phyloP scores from a whole-genome alignment of 352 stramenopile species.

The Plasmopara halstedii region DNA sequence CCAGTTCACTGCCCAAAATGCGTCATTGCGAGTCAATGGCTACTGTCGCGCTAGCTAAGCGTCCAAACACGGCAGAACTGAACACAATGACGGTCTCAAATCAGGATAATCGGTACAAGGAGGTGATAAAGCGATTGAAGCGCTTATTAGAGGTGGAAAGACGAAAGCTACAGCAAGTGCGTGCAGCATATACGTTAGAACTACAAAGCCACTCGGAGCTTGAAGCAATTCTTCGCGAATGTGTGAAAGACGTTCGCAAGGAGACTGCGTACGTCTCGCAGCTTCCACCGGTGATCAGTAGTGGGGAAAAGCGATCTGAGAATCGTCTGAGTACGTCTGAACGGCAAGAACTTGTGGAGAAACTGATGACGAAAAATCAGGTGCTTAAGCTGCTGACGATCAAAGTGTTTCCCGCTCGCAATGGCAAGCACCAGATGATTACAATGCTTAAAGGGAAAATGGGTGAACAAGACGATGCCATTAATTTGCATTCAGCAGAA shows the following conservation, averaged over 20 bases:
- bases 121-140: constrained; percentile 90
- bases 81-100: constrained; percentile 16
- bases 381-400: constrained; percentile 71
- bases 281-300: constrained; percentile 13
- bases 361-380: constrained; percentile 74
- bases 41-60: constrained; percentile 10
- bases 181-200: constrained; percentile 58
- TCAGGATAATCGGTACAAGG: constrained; percentile 83
- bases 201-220: constrained; percentile 76
- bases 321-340: constrained; percentile 35
- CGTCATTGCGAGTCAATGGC: constrained; percentile 15
- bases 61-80: constrained; percentile 18
- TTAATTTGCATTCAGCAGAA: constrained; percentile 31
- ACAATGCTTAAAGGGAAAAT: constrained; percentile 37
- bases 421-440: constrained; percentile 22
- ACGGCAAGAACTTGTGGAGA: constrained; percentile 65
- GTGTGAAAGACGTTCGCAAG: constrained; percentile 71
- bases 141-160: constrained; percentile 83
- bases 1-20: constrained; percentile 33
- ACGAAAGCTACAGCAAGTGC: constrained; percentile 72
- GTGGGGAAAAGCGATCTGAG: constrained; percentile 8
- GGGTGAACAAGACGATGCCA: constrained; percentile 39
- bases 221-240: constrained; percentile 71
- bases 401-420: constrained; percentile 57
- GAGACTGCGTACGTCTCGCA: constrained; percentile 41